A percentile compares a stretch with the other conserved stretches of the same genome.
phyloP scores from a whole-genome alignment of 202 grass and related monocot genomes.

The Digitaria exilis region DNA sequence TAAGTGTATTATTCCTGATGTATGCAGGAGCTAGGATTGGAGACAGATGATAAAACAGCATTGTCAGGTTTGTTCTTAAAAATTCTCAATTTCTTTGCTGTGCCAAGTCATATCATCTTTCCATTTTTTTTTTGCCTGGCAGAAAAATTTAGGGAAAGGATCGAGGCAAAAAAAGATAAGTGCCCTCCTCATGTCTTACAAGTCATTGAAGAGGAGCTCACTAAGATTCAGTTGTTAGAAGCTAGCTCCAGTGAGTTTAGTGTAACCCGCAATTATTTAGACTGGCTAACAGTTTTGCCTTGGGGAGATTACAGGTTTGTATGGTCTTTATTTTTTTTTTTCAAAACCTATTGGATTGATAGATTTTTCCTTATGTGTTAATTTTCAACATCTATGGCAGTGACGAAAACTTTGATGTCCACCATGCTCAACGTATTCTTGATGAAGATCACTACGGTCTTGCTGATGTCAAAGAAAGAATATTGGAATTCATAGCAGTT shows the following conservation, averaged over 20 bases:
- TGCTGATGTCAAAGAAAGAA: constrained; percentile 96
- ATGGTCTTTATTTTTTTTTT: constrained; percentile 32
- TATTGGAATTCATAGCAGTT: constrained; percentile 98
- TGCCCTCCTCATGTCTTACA: constrained; percentile 91
- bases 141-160: constrained; percentile 95
- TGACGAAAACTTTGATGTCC: constrained; percentile 93
- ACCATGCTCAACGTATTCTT: constrained; percentile 90
- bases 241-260: constrained; percentile 97
- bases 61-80: constrained; percentile 82
- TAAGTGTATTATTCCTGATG: neutral
- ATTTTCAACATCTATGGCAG: constrained; percentile 47
- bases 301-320: constrained; percentile 99
- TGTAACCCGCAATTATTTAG: constrained; percentile 98
- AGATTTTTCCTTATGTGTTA: constrained; percentile 39
- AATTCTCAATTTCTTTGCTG: neutral
- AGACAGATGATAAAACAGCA: constrained; percentile 97
- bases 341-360: neutral
- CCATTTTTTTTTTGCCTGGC: neutral
- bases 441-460: constrained; percentile 99
- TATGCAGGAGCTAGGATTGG: constrained; percentile 88
- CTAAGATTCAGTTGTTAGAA: constrained; percentile 87
- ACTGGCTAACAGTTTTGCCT: constrained; percentile 90
- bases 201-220: constrained; percentile 96
- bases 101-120: neutral
- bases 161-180: constrained; percentile 87